Conservation (phyloP, 2,329 filamentous ascomycete species). For the Trichoderma guizhouense region DNA sequence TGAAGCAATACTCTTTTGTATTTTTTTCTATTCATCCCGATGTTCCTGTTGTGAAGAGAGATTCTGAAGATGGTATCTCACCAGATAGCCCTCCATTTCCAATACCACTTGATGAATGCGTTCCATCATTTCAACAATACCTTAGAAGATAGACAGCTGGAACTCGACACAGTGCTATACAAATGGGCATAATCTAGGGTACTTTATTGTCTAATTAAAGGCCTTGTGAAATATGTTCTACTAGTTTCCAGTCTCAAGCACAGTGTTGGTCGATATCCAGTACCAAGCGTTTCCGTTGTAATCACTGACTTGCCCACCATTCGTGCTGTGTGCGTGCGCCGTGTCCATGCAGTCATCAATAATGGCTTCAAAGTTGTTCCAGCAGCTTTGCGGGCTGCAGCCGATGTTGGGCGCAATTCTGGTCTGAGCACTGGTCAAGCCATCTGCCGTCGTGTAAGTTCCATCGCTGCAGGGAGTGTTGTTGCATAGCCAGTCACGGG, state of each 20-base stretch:
- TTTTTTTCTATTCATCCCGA: background rate
- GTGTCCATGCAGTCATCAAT: background rate
- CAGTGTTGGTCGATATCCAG: background rate
- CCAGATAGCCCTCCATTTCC: accelerated
- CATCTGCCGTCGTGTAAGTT: background rate
- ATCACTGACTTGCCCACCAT: background rate
- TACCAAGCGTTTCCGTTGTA: background rate
- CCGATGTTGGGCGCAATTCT: background rate
- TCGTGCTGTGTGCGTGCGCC: background rate
- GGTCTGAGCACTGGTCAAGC: background rate
- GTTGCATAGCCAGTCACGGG: background rate
- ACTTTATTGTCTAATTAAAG: background rate
- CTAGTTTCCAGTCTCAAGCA: background rate
- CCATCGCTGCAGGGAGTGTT: background rate
- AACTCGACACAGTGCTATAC: accelerated
- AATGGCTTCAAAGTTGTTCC: background rate
- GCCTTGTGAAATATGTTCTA: background rate
- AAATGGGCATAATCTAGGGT: accelerated
- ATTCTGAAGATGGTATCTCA: background rate
- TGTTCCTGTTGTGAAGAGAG: background rate
- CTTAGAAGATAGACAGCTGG: accelerated
- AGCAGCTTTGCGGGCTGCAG: background rate
- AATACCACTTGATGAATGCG: background rate
- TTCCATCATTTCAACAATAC: background rate
- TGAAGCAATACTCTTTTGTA: background rate